phyloP scores from a whole-genome alignment of 1,284 basidiomycete species.

The Exobasidium cylindrosporum region DNA sequence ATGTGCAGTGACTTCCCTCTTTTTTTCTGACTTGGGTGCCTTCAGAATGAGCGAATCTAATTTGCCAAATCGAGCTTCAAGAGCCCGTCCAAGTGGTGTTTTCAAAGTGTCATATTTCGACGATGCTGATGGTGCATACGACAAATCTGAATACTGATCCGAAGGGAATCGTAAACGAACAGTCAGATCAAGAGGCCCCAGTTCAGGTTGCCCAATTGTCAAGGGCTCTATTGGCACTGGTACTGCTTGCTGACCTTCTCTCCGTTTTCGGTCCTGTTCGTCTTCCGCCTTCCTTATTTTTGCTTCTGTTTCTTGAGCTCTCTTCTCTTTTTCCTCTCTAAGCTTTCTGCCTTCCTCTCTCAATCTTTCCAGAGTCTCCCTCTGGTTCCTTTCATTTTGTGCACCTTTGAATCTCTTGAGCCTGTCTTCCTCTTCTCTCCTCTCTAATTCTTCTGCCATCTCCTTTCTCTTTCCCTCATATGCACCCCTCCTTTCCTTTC shows the following conservation, averaged over 20 bases:
- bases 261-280: slow-evolving; percentile 22
- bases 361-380: slow-evolving; percentile 12
- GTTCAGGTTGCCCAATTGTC: not conserved
- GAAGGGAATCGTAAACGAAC: slow-evolving; percentile 41
- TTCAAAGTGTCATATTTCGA: slow-evolving; percentile 16
- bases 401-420: slow-evolving; percentile 62
- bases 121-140: slow-evolving; percentile 2
- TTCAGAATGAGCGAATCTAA: slow-evolving; percentile 29
- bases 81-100: slow-evolving; percentile 28
- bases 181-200: slow-evolving; percentile 32
- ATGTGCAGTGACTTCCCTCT: slow-evolving; percentile 34
- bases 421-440: slow-evolving; percentile 69
- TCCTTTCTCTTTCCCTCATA: slow-evolving; percentile 76
- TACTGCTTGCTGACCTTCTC: slow-evolving; percentile 20
- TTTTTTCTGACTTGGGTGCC: slow-evolving; percentile 15
- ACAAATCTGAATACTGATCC: slow-evolving; percentile 26
- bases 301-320: slow-evolving; percentile 21
- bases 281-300: slow-evolving; percentile 26
- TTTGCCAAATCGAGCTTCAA: slow-evolving; percentile 31
- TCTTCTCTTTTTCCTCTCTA: slow-evolving; percentile 16
- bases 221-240: slow-evolving; percentile 12
- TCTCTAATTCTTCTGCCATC: slow-evolving; percentile 78
- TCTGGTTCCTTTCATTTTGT: not conserved
- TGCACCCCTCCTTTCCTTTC: slow-evolving; percentile 69
- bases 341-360: slow-evolving; percentile 20